These are phyloP conservation scores for Calonectria henricotiae DNA, from an alignment of 2,329 filamentous ascomycete genomes.

Conservation along the genomic window DNA sequence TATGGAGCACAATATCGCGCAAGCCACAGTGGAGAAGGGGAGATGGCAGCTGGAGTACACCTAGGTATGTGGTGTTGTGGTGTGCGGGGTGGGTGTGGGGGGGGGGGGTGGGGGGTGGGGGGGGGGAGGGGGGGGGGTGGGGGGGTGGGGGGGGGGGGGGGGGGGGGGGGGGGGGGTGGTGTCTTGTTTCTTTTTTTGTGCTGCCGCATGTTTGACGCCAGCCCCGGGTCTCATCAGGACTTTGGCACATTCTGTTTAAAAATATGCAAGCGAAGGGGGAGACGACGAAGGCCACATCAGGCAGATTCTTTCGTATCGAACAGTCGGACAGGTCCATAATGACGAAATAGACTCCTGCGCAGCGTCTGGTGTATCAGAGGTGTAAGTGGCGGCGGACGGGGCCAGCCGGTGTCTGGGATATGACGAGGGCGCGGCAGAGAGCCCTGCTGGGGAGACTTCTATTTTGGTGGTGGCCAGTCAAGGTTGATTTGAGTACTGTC, in stretches of 20 bases:
- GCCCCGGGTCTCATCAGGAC: not conserved
- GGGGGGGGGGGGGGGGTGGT: slow-evolving; percentile 20
- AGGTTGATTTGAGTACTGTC: not conserved
- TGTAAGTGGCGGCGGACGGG: slow-evolving; percentile 8
- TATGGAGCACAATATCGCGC: no score
- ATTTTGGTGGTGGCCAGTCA: slow-evolving; percentile 30
- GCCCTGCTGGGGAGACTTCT: slow-evolving; percentile 23
- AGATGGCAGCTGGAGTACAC: no score
- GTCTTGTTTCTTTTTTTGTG: slow-evolving; percentile 4
- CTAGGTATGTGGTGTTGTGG: no score
- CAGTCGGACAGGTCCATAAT: slow-evolving; percentile 4
- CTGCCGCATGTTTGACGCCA: not conserved
- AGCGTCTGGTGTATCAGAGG: not conserved
- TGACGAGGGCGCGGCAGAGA: slow-evolving; percentile 2
- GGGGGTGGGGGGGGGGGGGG: slow-evolving; percentile 27
- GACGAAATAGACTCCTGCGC: slow-evolving; percentile 1
- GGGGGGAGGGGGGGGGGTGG: no score
- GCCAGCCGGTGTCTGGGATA: slow-evolving; percentile 28
- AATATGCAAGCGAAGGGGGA: not conserved
- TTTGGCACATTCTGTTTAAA: not conserved
- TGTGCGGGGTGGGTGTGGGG: no score
- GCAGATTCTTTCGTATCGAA: slow-evolving; percentile 11
- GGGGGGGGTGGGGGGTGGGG: no score
- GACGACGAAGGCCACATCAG: not conserved
- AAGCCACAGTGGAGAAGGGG: no score